Conservation (phyloP, 352 stramenopile species). For the Lagenidium sp. region DNA sequence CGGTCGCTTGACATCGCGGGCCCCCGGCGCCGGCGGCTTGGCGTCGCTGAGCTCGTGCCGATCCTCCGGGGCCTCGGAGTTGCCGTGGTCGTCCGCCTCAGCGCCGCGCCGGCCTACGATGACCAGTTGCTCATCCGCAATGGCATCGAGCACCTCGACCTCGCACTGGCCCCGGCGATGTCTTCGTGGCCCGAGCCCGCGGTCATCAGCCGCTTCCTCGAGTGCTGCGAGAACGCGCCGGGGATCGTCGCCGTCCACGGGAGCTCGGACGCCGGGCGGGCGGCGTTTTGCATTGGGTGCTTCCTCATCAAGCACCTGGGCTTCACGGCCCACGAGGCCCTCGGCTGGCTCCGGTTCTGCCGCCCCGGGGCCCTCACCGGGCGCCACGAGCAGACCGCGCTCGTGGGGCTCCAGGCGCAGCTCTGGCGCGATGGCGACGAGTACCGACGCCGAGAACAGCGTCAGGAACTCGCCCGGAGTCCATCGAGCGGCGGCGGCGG, state of each 20-base stretch:
- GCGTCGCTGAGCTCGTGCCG: slow-evolving; percentile 6
- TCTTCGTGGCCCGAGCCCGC: slow-evolving; percentile 20
- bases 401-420: slow-evolving; percentile 78
- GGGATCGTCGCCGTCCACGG: slow-evolving; percentile 79
- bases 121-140: slow-evolving; percentile 62
- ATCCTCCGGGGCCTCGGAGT: slow-evolving; percentile 59
- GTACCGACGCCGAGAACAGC: slow-evolving; percentile 13
- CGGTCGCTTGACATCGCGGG: neutral
- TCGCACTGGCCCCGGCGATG: slow-evolving; percentile 59
- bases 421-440: slow-evolving; percentile 60
- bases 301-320: slow-evolving; percentile 98
- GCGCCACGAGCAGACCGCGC: slow-evolving; percentile 85
- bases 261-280: slow-evolving; percentile 76
- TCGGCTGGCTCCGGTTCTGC: slow-evolving; percentile 95
- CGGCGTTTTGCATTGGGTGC: slow-evolving; percentile 93
- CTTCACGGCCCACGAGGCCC: slow-evolving; percentile 92
- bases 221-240: slow-evolving; percentile 68
- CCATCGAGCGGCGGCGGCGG: no score
- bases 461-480: neutral
- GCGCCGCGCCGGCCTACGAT: slow-evolving; percentile 89
- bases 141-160: slow-evolving; percentile 88
- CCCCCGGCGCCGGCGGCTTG: no score
- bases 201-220: slow-evolving; percentile 84
- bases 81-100: slow-evolving; percentile 88
- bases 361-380: slow-evolving; percentile 78